Percentiles rank a stretch among this genome's conserved stretches.
Conservation (phyloP, 768 basidiomycete species). For the Podaxis mareebaensis region DNA sequence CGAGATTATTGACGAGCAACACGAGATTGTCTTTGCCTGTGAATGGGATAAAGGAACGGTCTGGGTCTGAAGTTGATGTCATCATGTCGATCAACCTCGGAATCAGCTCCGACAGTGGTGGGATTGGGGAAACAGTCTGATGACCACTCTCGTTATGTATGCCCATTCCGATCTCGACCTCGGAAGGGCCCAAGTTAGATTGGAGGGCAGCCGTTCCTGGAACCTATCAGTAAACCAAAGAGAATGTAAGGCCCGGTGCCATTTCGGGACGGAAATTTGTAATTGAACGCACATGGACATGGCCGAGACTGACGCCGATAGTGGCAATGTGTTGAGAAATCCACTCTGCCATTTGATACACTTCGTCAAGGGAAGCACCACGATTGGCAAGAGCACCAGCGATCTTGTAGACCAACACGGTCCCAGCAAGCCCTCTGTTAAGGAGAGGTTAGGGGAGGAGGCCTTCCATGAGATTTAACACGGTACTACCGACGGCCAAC, state of each 20-base stretch:
- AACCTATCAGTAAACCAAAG: conserved; percentile 43
- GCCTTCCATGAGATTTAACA: neutral
- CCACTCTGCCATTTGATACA: conserved; percentile 66
- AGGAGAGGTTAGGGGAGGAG: neutral
- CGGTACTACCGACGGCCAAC: conserved; percentile 74
- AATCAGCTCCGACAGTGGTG: conserved; percentile 69
- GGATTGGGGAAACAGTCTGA: conserved; percentile 66
- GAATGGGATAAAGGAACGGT: conserved; percentile 78
- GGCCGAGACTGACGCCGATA: conserved; percentile 85
- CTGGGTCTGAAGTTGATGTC: conserved; percentile 69
- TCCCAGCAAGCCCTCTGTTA: conserved; percentile 76
- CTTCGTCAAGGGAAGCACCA: conserved; percentile 68
- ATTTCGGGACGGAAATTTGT: neutral
- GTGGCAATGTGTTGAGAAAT: conserved; percentile 71
- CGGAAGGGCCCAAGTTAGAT: conserved; percentile 55
- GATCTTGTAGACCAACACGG: conserved; percentile 86
- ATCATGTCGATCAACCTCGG: conserved; percentile 70
- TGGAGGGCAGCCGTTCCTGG: conserved; percentile 69
- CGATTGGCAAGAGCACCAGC: conserved; percentile 77
- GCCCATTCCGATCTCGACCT: conserved; percentile 89
- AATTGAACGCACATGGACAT: conserved; percentile 67
- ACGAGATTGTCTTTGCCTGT: conserved; percentile 70
- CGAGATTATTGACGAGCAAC: conserved; percentile 85
- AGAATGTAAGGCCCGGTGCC: neutral
- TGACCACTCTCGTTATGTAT: conserved; percentile 90